Evolutionary conservation across 1,139 yeast genomes (phyloP).

Genomic region (Martiniozyma asiatica): DNA sequence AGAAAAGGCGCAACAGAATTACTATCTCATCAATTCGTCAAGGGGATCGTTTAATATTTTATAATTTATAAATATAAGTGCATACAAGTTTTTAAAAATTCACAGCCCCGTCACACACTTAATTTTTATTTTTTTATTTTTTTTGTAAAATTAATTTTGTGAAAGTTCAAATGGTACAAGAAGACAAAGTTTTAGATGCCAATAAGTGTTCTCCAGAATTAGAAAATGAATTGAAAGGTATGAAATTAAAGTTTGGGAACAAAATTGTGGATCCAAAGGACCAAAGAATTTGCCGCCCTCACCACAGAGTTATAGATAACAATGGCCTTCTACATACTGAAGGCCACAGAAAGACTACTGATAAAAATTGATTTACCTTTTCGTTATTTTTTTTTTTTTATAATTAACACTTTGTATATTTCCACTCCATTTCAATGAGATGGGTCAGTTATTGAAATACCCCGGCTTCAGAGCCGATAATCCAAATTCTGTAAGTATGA

Average conservation of each 20-base stretch:
- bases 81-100: slow-evolving; percentile 1
- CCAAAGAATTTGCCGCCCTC: slow-evolving; percentile 4
- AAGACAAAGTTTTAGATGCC: no score
- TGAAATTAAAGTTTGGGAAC: slow-evolving; percentile 4
- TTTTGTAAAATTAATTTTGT: not conserved
- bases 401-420: no score
- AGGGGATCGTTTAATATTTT: no score
- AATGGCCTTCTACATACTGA: not conserved
- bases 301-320: slow-evolving; percentile 2
- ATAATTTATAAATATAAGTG: not conserved
- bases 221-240: slow-evolving; percentile 1
- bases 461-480: no score
- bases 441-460: no score
- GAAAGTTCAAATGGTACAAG: no score
- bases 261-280: slow-evolving; percentile 6
- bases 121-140: not conserved
- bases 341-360: no score
- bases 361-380: no score
- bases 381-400: no score
- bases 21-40: slow-evolving; percentile 44
- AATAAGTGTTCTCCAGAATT: not conserved
- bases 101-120: not conserved
- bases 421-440: no score
- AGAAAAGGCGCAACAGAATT: slow-evolving; percentile 68
- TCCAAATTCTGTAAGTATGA: no score